Percentiles rank a stretch among this genome's conserved stretches.
Evolutionary conservation across 148 eudicot species (phyloP).

Genomic region (Nyssa sinensis): DNA sequence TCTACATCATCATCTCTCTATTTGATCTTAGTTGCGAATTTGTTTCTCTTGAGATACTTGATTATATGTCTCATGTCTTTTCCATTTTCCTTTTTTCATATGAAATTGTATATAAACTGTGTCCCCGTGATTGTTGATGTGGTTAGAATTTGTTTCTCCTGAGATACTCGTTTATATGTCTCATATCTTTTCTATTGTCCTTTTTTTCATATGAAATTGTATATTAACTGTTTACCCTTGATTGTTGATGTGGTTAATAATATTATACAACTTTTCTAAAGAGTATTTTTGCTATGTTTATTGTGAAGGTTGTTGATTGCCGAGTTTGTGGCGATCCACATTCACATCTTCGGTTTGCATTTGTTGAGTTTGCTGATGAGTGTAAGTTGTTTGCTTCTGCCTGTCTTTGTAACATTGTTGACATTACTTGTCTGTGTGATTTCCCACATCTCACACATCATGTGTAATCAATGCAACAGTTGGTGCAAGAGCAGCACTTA

Average conservation of each 20-base stretch:
- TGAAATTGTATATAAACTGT: background rate
- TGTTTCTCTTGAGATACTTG: no score
- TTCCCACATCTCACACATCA: constrained; percentile 19
- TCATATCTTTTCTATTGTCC: no score
- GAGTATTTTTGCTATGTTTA: background rate
- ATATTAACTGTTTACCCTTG: background rate
- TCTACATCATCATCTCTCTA: no score
- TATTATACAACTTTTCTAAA: background rate
- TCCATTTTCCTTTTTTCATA: background rate
- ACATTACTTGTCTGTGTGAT: background rate
- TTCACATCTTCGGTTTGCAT: constrained; percentile 96
- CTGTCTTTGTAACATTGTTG: background rate
- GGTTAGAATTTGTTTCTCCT: background rate
- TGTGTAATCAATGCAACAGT: constrained; percentile 38
- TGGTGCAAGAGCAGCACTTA: constrained; percentile 81
- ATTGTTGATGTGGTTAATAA: background rate
- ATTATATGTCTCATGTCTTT: background rate
- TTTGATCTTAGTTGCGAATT: no score
- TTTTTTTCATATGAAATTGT: background rate
- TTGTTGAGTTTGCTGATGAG: constrained; percentile 89
- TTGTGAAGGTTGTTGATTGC: constrained; percentile 79
- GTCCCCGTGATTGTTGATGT: background rate
- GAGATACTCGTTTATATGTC: no score
- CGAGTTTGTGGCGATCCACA: constrained; percentile 96
- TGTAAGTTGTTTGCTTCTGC: constrained; percentile 42